Percentiles rank a stretch among this genome's conserved stretches.
These are phyloP conservation scores for Botrytis sinoallii DNA, from an alignment of 2,329 filamentous ascomycete species.

Conservation along the genomic window DNA sequence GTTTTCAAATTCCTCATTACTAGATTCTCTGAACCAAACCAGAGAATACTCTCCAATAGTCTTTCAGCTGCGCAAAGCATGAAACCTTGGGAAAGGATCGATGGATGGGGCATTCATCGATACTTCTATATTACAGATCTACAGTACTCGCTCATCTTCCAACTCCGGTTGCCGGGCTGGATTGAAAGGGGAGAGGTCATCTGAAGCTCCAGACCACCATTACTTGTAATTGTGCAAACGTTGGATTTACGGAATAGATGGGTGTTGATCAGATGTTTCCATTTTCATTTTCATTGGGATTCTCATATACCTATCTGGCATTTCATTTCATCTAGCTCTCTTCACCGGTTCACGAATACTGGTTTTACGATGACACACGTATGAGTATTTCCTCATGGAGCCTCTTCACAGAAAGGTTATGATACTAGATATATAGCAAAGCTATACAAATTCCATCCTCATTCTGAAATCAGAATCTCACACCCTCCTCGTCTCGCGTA, in stretches of 20 bases:
- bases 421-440: neutral
- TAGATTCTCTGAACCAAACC: neutral
- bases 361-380: neutral
- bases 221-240: neutral
- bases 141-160: neutral
- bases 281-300: neutral
- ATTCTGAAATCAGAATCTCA: neutral
- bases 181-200: neutral
- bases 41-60: neutral
- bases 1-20: neutral
- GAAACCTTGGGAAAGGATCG: neutral
- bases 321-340: neutral
- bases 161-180: neutral
- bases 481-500: neutral
- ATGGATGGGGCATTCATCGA: neutral
- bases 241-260: neutral
- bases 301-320: neutral
- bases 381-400: neutral
- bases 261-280: neutral
- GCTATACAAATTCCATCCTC: neutral
- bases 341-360: neutral
- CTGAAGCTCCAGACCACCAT: neutral
- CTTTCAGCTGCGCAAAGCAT: neutral
- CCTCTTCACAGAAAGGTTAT: neutral
- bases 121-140: neutral